These are phyloP conservation scores for Ascochyta lentis DNA, from an alignment of 2,329 filamentous ascomycete genomes.

Conservation along the genomic window DNA sequence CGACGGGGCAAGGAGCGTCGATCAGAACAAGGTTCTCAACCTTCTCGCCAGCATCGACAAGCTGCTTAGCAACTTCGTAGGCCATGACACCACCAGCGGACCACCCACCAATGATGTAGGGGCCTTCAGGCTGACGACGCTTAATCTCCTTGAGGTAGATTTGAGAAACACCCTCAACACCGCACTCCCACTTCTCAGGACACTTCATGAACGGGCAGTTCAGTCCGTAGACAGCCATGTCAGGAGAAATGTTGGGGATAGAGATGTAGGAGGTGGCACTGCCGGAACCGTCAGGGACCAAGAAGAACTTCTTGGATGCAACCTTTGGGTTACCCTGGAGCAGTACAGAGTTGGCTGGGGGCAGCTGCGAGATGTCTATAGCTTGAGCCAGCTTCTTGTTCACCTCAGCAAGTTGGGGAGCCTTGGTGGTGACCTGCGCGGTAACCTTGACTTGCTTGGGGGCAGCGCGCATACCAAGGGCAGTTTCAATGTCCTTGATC, in stretches of 20 bases:
- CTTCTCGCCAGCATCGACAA: slow-evolving; percentile 57
- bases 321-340: slow-evolving; percentile 64
- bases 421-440: slow-evolving; percentile 28
- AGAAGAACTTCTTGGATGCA: slow-evolving; percentile 62
- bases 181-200: slow-evolving; percentile 69
- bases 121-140: slow-evolving; percentile 70
- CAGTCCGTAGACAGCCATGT: slow-evolving; percentile 61
- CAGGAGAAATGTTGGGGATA: slow-evolving; percentile 61
- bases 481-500: slow-evolving; percentile 70
- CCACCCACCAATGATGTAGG: slow-evolving; percentile 63
- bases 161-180: slow-evolving; percentile 68
- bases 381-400: slow-evolving; percentile 53
- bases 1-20: slow-evolving; percentile 61
- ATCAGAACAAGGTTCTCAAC: slow-evolving; percentile 60
- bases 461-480: slow-evolving; percentile 63
- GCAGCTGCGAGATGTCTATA: slow-evolving; percentile 53
- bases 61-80: slow-evolving; percentile 58
- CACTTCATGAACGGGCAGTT: slow-evolving; percentile 77
- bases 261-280: slow-evolving; percentile 71
- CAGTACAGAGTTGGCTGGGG: slow-evolving; percentile 61
- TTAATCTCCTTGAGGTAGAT: slow-evolving; percentile 74
- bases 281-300: slow-evolving; percentile 62
- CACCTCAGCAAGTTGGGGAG: slow-evolving; percentile 56
- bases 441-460: slow-evolving; percentile 45
- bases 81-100: slow-evolving; percentile 63